A percentile compares a stretch with the other conserved stretches of the same genome.
These are phyloP conservation scores for Melampsora americana DNA, from an alignment of 1,284 basidiomycete genomes.

Conservation along the genomic window DNA sequence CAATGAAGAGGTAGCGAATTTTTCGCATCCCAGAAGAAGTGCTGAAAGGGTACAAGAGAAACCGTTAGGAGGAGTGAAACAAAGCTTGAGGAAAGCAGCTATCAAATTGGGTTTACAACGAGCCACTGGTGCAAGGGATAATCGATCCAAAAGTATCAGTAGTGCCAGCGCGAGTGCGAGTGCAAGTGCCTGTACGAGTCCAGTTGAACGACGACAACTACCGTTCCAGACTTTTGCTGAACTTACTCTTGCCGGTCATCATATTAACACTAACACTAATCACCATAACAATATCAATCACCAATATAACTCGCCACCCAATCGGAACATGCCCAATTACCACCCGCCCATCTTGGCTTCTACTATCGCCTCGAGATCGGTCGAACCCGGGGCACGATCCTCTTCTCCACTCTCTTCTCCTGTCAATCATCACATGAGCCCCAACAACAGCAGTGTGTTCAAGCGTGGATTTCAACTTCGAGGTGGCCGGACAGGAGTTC, in stretches of 20 bases:
- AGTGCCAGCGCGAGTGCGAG: slow-evolving; percentile 26
- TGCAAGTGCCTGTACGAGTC: slow-evolving; percentile 16
- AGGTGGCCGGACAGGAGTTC: too few species aligned
- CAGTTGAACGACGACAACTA: neutral
- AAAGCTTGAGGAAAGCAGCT: slow-evolving; percentile 41
- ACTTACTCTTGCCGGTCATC: neutral
- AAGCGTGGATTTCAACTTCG: too few species aligned
- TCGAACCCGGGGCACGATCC: neutral
- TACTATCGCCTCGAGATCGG: neutral
- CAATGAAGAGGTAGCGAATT: slow-evolving; percentile 66
- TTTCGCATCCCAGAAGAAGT: slow-evolving; percentile 40
- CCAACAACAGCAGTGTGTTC: too few species aligned
- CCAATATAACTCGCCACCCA: too few species aligned
- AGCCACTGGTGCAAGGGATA: neutral
- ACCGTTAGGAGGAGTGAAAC: slow-evolving; percentile 38
- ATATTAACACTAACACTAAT: neutral
- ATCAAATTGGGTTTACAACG: slow-evolving; percentile 39
- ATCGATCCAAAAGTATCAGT: slow-evolving; percentile 36
- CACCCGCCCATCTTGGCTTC: too few species aligned
- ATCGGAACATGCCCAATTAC: too few species aligned
- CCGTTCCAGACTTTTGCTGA: neutral
- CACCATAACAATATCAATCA: too few species aligned
- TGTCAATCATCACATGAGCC: too few species aligned
- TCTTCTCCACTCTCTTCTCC: neutral
- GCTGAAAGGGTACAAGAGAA: slow-evolving; percentile 13